These are phyloP conservation scores for Castanea crenata DNA, from an alignment of 306 rosid species.

Conservation along the genomic window DNA sequence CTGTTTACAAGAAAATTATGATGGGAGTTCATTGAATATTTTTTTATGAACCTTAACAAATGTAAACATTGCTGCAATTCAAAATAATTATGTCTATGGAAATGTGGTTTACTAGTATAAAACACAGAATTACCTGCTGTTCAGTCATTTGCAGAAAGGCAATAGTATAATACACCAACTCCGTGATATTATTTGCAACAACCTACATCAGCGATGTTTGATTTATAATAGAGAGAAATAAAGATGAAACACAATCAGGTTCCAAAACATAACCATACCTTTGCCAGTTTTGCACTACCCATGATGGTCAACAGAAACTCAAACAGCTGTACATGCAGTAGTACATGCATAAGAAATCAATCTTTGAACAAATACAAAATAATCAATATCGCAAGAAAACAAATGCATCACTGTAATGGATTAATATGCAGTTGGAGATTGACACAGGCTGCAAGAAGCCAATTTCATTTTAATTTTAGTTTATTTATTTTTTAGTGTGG, in stretches of 20 bases:
- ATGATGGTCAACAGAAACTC: constrained; percentile 86
- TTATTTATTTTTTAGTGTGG: too few species aligned
- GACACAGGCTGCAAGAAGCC: too few species aligned
- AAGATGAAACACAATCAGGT: constrained; percentile 8
- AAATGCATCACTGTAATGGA: too few species aligned
- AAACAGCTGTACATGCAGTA: constrained; percentile 60
- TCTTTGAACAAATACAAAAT: not conserved
- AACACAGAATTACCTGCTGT: constrained; percentile 58
- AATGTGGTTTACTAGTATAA: not conserved
- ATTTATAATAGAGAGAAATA: constrained; percentile 12
- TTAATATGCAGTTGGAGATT: too few species aligned
- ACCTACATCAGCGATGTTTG: constrained; percentile 36
- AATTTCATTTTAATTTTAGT: too few species aligned
- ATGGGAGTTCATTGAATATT: not conserved
- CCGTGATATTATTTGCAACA: constrained; percentile 60
- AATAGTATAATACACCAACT: constrained; percentile 82
- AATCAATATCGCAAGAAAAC: too few species aligned
- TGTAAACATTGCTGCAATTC: not conserved
- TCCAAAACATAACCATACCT: constrained; percentile 47
- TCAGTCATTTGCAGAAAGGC: constrained; percentile 91
- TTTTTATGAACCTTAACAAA: constrained; percentile 11
- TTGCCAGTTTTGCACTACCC: constrained; percentile 61
- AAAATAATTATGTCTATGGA: not conserved
- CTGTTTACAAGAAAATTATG: not conserved
- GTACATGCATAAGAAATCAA: constrained; percentile 8